phyloP scores from a whole-genome alignment of 805 yeast species.

The Cyberlindnera petersonii region DNA sequence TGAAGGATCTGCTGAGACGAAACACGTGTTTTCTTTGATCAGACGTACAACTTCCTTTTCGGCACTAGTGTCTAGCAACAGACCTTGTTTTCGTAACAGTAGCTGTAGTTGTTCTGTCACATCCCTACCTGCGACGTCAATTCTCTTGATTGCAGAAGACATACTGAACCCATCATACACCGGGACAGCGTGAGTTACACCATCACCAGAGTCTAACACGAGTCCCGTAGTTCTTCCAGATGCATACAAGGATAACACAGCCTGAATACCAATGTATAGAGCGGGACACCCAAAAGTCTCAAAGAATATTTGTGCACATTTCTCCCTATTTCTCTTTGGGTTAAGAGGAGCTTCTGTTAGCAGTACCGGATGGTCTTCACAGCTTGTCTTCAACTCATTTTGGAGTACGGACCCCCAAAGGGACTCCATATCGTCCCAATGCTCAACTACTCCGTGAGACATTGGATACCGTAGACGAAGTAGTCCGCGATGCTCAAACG shows the following conservation, averaged over 20 bases:
- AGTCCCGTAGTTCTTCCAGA: slow-evolving; percentile 89
- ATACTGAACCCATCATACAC: slow-evolving; percentile 85
- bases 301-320: slow-evolving; percentile 87
- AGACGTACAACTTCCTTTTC: slow-evolving; percentile 78
- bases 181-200: slow-evolving; percentile 84
- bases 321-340: slow-evolving; percentile 79
- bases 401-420: slow-evolving; percentile 70
- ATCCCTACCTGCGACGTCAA: slow-evolving; percentile 85
- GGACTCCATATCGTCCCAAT: slow-evolving; percentile 86
- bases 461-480: slow-evolving; percentile 68
- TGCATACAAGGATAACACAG: slow-evolving; percentile 80
- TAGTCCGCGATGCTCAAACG: slow-evolving; percentile 77
- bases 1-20: slow-evolving; percentile 52
- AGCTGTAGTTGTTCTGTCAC: slow-evolving; percentile 71
- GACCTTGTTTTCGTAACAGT: slow-evolving; percentile 68
- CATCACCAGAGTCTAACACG: slow-evolving; percentile 90
- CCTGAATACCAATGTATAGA: slow-evolving; percentile 90
- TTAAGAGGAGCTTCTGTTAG: slow-evolving; percentile 89
- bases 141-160: slow-evolving; percentile 64
- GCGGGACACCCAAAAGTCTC: slow-evolving; percentile 88
- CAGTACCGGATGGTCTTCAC: slow-evolving; percentile 83
- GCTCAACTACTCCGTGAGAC: slow-evolving; percentile 68
- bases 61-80: slow-evolving; percentile 60
- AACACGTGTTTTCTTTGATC: slow-evolving; percentile 75
- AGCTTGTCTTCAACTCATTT: slow-evolving; percentile 49